Percentiles rank a stretch among this genome's conserved stretches.
These are phyloP conservation scores for Psilocybe tampanensis DNA, from an alignment of 768 basidiomycete genomes.

Conservation along the genomic window DNA sequence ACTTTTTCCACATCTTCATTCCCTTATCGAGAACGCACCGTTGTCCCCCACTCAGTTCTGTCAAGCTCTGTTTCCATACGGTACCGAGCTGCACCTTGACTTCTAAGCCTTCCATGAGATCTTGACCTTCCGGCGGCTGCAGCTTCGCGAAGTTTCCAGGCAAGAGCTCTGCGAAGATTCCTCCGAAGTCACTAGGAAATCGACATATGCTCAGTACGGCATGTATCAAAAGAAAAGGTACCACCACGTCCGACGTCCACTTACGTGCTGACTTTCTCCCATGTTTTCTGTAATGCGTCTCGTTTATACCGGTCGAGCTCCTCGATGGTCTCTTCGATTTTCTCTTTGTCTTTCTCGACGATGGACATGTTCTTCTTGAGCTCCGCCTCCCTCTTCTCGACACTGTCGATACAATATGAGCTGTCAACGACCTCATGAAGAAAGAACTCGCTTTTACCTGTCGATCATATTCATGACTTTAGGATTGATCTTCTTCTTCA, in stretches of 20 bases:
- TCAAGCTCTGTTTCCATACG: conserved; percentile 98
- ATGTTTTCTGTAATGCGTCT: conserved; percentile 91
- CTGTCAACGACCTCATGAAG: background rate
- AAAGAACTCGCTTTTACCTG: conserved; percentile 47
- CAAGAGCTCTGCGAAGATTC: conserved; percentile 92
- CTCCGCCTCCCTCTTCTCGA: conserved; percentile 90
- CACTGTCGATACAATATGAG: conserved; percentile 44
- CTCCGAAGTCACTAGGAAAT: conserved; percentile 84
- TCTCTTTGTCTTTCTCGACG: conserved; percentile 90
- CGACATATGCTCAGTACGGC: background rate
- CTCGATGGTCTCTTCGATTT: conserved; percentile 92
- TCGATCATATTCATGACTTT: conserved; percentile 98
- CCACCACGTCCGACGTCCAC: conserved; percentile 30
- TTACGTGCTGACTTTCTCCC: conserved; percentile 93
- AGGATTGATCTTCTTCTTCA: conserved; percentile 95
- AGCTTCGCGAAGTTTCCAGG: conserved; percentile 97
- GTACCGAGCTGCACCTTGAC: conserved; percentile 94
- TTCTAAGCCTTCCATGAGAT: conserved; percentile 93
- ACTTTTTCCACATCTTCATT: background rate
- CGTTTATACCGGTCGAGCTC: conserved; percentile 94
- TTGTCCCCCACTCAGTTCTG: conserved; percentile 96
- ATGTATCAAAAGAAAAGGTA: background rate
- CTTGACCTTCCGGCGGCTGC: conserved; percentile 90
- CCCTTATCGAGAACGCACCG: conserved; percentile 53
- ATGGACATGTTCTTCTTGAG: conserved; percentile 87